Evolutionary conservation across 306 rosid genomes (phyloP).

Genomic region (Urtica urens): DNA sequence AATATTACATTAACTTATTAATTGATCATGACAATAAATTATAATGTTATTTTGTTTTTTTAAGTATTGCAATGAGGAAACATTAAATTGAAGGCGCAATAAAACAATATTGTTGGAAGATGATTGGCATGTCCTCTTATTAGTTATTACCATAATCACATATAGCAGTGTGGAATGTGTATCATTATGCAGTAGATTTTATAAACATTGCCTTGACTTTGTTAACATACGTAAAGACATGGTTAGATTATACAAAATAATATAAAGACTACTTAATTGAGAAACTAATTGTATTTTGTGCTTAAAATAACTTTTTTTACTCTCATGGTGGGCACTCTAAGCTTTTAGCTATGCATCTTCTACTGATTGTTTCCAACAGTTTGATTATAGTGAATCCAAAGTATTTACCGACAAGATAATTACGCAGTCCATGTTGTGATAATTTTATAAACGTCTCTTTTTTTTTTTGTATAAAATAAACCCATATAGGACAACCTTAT

Average conservation of each 20-base stretch:
- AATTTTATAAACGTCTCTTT: neutral
- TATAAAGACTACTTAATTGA: too few species aligned
- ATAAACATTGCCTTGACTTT: conserved; percentile 12
- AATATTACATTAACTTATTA: too few species aligned
- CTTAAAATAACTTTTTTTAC: too few species aligned
- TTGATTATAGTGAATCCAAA: conserved; percentile 13
- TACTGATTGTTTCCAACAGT: conserved; percentile 10
- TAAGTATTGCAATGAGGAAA: too few species aligned
- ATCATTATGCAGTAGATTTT: conserved; percentile 18
- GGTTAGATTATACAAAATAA: neutral
- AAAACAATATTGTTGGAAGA: neutral
- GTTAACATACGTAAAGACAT: neutral
- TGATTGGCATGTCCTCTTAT: conserved; percentile 14
- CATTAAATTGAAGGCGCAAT: too few species aligned
- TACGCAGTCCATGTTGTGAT: conserved; percentile 7
- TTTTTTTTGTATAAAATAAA: too few species aligned
- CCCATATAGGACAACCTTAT: too few species aligned
- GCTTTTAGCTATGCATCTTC: conserved; percentile 7
- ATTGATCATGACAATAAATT: too few species aligned
- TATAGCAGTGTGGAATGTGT: conserved; percentile 3
- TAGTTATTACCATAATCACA: neutral
- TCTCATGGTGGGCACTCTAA: conserved; percentile 16
- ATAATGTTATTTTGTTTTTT: too few species aligned
- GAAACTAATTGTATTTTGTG: too few species aligned
- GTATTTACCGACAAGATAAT: conserved; percentile 15